Evolutionary conservation across 805 yeast genomes (phyloP).

Genomic region (Ogataea nonfermentans): DNA sequence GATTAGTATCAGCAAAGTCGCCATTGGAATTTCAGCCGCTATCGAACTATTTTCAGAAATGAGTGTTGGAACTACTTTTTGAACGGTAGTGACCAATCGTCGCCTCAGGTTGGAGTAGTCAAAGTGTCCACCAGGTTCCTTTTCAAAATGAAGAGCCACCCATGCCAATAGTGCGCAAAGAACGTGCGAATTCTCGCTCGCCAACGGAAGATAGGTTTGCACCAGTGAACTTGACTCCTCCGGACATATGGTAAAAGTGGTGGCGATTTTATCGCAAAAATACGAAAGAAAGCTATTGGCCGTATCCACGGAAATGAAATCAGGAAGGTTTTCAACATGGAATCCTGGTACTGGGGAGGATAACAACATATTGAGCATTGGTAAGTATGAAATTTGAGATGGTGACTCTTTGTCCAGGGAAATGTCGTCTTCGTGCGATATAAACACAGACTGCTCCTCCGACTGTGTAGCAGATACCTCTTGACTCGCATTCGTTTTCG

Average conservation of each 20-base stretch:
- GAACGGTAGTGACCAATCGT: background rate
- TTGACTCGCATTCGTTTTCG: background rate
- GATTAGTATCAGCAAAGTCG: constrained; percentile 3
- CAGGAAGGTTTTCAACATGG: constrained; percentile 3
- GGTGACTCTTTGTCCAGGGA: background rate
- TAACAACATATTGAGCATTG: background rate
- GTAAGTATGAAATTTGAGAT: background rate
- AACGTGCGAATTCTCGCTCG: constrained; percentile 6
- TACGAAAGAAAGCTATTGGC: constrained; percentile 6
- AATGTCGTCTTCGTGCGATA: background rate
- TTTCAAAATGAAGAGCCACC: constrained; percentile 11
- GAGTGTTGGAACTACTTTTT: constrained; percentile 3
- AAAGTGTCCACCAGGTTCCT: background rate
- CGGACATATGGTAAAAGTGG: constrained; percentile 8
- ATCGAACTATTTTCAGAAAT: background rate
- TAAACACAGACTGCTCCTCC: too few species aligned
- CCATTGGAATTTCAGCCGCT: constrained; percentile 6
- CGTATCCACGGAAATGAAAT: constrained; percentile 7
- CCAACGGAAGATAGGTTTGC: constrained; percentile 11
- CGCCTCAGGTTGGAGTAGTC: constrained; percentile 2
- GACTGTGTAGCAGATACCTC: too few species aligned
- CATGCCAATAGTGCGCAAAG: constrained; percentile 9
- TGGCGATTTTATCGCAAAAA: constrained; percentile 10
- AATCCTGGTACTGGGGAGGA: background rate
- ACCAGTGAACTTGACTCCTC: constrained; percentile 10